Conservation (phyloP, 2,329 filamentous ascomycete genomes). For the Diaporthe citri region DNA sequence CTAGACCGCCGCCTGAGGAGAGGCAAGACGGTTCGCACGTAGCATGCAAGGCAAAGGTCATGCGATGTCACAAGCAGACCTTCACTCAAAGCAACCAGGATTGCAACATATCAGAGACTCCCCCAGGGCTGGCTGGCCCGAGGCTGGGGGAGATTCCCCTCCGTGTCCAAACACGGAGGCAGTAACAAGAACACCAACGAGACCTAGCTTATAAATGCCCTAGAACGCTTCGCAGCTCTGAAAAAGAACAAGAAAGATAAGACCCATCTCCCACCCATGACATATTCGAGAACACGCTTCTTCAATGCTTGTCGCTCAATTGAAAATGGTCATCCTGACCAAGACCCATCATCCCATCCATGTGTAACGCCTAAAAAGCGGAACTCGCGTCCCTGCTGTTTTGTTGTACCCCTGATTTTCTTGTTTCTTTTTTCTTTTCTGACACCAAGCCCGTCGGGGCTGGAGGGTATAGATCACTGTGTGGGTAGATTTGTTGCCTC, state of each 20-base stretch:
- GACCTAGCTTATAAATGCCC: constrained; percentile 6
- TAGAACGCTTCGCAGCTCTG: constrained; percentile 8
- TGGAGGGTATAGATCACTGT: neutral
- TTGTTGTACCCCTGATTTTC: constrained; percentile 4
- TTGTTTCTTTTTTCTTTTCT: constrained; percentile 4
- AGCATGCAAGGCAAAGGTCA: constrained; percentile 20
- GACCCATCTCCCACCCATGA: neutral
- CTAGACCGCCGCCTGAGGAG: neutral
- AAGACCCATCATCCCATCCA: constrained; percentile 16
- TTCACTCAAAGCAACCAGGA: constrained; percentile 1
- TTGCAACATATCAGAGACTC: neutral
- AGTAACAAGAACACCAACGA: constrained; percentile 26
- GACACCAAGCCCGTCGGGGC: neutral
- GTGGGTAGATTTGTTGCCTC: neutral
- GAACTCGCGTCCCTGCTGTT: constrained; percentile 35
- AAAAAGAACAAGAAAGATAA: neutral
- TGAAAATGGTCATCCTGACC: neutral
- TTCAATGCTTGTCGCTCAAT: constrained; percentile 26
- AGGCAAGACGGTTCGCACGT: neutral
- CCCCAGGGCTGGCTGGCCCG: constrained; percentile 1
- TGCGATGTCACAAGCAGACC: constrained; percentile 14
- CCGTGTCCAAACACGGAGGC: neutral
- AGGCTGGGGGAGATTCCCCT: neutral
- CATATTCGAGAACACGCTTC: constrained; percentile 14
- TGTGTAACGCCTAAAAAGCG: constrained; percentile 23